Percentiles rank a stretch among this genome's conserved stretches.
phyloP scores from a whole-genome alignment of 1,284 basidiomycete genomes.

The Mycena sp. region DNA sequence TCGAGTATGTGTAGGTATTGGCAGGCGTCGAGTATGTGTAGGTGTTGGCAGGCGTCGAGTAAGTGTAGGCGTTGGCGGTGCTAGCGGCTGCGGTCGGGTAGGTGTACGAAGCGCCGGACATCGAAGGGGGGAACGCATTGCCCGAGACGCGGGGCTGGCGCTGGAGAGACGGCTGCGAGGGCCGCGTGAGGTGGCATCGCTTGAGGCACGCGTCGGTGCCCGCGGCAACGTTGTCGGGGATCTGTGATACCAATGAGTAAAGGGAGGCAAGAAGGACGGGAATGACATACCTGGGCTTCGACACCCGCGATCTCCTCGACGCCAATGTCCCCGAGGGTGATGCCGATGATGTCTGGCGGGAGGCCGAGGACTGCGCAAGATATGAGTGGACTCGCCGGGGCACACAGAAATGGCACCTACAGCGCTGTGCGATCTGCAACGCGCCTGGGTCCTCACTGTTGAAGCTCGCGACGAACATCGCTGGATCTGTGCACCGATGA shows the following conservation, averaged over 20 bases:
- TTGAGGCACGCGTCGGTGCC: conserved; percentile 45
- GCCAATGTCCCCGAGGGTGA: conserved; percentile 45
- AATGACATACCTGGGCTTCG: conserved; percentile 34
- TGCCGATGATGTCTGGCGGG: conserved; percentile 45
- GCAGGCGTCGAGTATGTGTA: too few relatives aligned
- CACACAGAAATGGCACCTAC: conserved; percentile 30
- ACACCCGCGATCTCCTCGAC: conserved; percentile 43
- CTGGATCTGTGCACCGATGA: conserved; percentile 17
- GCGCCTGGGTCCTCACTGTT: conserved; percentile 47
- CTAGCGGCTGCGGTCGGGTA: not conserved
- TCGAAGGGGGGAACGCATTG: conserved; percentile 47
- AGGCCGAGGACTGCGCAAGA: conserved; percentile 41
- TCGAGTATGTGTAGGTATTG: too few relatives aligned
- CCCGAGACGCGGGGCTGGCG: conserved; percentile 43
- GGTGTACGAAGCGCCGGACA: too few relatives aligned
- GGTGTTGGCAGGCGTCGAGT: not conserved
- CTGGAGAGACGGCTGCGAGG: conserved; percentile 42
- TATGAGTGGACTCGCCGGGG: not conserved
- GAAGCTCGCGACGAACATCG: conserved; percentile 38
- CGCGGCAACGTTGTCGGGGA: conserved; percentile 47
- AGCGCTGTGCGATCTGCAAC: conserved; percentile 41
- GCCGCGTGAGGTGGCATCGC: conserved; percentile 41
- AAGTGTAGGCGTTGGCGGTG: not conserved
- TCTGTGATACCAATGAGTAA: too few relatives aligned
- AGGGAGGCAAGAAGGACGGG: too few relatives aligned